Base-by-base conservation (phyloP, 768 basidiomycete genomes). In the Lentinula detonsa region DNA sequence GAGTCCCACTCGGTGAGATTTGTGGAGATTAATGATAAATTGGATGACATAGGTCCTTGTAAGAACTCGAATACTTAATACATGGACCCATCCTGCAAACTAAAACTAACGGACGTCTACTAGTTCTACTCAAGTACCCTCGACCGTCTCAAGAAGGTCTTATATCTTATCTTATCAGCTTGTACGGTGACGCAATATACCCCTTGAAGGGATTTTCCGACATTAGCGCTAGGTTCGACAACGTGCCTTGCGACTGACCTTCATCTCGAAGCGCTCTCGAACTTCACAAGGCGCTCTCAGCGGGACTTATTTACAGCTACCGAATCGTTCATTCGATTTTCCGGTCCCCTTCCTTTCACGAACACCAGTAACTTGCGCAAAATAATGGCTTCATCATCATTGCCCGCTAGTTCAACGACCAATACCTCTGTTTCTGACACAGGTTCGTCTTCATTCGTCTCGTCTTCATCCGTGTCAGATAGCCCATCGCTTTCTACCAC, bases 191-290 rank as follows among this genome's bases (percentile, higher is more conserved):
- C 15, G 6, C 37, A 39, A 13, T 39, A 23, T 13, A 13, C 16
- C 46, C 50, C 34, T 13, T 51, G 8, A 33, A 51, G 23, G 8
- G 15, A 13, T 35, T 13, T 51, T 51, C 50, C 50, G 50, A 51
- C 50, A 51, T 21, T 11, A 48, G 8, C 46, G 50, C n/a, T 51
- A 28, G 33, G 33, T 28, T 33, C 21, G 49, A 18, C 50, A 16
- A 28, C 37, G 39, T 23, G 15, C 55, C 55, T 56, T 56, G 55
- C 55, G 55, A n/a, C 55, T 56, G 37, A 56, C 55, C 55, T 40
- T 42, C 55, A 56, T 56, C 55, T 43, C 37, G 34, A 34, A 54
- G 35, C 53, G n/a, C 18, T 28, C 23, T 21, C 31, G 23, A 37
- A 37, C 54, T 10, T 21, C 11, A 16, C 37, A 28, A 16, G 3